Percentiles rank a stretch among this genome's conserved stretches.
Evolutionary conservation across 2,329 filamentous ascomycete species (phyloP).

Genomic region (Calonectria montana): DNA sequence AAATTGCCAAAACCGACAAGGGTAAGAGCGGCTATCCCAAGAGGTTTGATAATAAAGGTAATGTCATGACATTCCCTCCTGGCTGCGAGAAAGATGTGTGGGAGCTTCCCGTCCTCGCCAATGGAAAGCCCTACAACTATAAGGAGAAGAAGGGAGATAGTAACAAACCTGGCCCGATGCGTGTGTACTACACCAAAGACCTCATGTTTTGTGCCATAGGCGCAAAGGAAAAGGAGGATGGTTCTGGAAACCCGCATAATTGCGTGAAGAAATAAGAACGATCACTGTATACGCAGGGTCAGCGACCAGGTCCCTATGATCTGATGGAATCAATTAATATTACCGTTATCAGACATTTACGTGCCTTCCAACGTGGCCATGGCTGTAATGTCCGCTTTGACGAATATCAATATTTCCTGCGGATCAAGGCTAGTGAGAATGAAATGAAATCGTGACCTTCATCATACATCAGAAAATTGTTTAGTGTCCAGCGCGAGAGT

Average conservation of each 20-base stretch:
- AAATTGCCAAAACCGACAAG: neutral
- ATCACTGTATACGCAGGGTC: no score
- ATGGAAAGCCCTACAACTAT: neutral
- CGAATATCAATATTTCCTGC: no score
- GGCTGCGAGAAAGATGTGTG: neutral
- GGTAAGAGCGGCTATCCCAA: neutral
- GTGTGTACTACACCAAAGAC: neutral
- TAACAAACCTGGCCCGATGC: neutral
- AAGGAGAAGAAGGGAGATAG: neutral
- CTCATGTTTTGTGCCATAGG: neutral
- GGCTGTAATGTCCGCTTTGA: no score
- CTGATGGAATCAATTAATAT: no score
- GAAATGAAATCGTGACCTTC: no score
- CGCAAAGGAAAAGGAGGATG: neutral
- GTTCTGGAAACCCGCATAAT: neutral
- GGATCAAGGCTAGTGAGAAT: no score
- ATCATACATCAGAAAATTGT: no score
- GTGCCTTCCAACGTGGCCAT: no score
- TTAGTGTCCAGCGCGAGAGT: no score
- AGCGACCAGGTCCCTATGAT: no score
- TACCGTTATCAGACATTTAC: no score
- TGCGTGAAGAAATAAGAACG: neutral
- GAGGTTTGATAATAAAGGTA: neutral
- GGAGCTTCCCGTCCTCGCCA: neutral
- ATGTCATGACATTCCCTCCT: neutral